Evolutionary conservation across 106 monocot genomes (phyloP).

Genomic region (Gastrodia elata): DNA sequence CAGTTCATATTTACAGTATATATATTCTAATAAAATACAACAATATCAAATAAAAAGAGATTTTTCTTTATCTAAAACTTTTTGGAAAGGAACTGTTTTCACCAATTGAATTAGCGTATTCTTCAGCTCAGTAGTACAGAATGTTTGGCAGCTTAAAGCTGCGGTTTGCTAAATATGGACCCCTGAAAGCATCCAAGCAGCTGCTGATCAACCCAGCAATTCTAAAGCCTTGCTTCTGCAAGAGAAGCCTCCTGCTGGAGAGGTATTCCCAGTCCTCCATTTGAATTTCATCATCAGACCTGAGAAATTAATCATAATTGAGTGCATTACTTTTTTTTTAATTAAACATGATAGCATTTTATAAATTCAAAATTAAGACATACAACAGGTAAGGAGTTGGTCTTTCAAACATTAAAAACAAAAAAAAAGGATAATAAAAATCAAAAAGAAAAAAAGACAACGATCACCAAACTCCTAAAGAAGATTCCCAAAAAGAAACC

Average conservation of each 20-base stretch:
- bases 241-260: constrained; percentile 15
- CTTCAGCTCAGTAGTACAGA: not conserved
- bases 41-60: not conserved
- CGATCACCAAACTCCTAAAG: too few species aligned
- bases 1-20: not conserved
- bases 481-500: too few species aligned
- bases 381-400: too few species aligned
- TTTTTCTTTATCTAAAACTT: not conserved
- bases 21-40: not conserved
- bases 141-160: constrained; percentile 31
- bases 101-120: not conserved
- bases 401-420: too few species aligned
- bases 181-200: constrained; percentile 25
- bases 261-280: constrained; percentile 34
- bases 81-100: not conserved
- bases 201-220: constrained; percentile 35
- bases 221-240: constrained; percentile 15
- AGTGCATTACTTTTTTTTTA: too few species aligned
- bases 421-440: too few species aligned
- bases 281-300: constrained; percentile 21
- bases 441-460: too few species aligned
- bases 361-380: too few species aligned
- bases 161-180: constrained; percentile 17
- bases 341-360: too few species aligned
- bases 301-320: constrained; percentile 15